These are phyloP conservation scores for Aspergillus udagawae DNA, from an alignment of 2,329 filamentous ascomycete genomes.

Conservation along the genomic window DNA sequence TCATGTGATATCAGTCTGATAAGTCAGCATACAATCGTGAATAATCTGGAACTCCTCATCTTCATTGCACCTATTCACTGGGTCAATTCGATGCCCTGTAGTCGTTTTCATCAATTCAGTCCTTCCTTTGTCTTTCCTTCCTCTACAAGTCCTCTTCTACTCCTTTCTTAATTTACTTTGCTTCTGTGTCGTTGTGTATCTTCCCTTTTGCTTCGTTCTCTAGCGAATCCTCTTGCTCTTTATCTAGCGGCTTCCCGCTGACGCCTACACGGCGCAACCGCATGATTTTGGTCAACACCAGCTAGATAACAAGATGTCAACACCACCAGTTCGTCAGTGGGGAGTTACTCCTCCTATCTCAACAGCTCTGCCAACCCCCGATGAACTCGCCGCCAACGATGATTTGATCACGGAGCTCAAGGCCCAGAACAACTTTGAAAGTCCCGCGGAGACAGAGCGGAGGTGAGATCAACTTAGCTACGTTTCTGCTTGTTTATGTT, in stretches of 20 bases:
- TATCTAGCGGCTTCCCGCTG: neutral
- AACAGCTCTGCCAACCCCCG: slow-evolving; percentile 66
- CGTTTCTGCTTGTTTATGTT: slow-evolving; percentile 1
- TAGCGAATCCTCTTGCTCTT: neutral
- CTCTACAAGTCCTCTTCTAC: slow-evolving; percentile 2
- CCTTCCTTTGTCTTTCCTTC: slow-evolving; percentile 3
- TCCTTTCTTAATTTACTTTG: slow-evolving; percentile 4
- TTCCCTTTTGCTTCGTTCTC: neutral
- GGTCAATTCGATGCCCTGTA: neutral
- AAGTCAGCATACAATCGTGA: neutral
- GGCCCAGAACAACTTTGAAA: slow-evolving; percentile 87
- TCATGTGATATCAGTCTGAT: neutral
- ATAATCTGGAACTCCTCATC: neutral
- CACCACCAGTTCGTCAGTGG: slow-evolving; percentile 46
- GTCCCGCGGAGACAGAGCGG: slow-evolving; percentile 73
- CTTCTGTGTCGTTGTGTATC: neutral
- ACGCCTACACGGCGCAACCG: slow-evolving; percentile 8
- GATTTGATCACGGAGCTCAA: slow-evolving; percentile 79
- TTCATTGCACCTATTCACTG: neutral
- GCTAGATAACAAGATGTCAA: slow-evolving; percentile 28
- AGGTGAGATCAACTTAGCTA: slow-evolving; percentile 50
- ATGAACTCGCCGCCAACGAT: slow-evolving; percentile 73
- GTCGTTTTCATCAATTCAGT: neutral
- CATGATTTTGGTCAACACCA: slow-evolving; percentile 8
- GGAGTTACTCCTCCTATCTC: slow-evolving; percentile 87